phyloP scores from a whole-genome alignment of 1,284 basidiomycete genomes.

The Tylopilus sp. region DNA sequence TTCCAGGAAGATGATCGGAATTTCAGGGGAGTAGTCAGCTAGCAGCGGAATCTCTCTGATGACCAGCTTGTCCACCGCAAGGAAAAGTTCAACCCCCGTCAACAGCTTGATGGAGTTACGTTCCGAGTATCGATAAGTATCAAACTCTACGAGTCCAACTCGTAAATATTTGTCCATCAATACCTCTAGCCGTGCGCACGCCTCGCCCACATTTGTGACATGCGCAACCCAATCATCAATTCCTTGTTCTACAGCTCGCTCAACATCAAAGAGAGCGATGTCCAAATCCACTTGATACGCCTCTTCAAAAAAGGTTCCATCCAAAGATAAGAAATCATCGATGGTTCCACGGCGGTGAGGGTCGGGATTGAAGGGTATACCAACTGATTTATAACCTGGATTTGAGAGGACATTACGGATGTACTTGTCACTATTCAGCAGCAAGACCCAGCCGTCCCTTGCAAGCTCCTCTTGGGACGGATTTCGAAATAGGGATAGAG shows the following conservation, averaged over 20 bases:
- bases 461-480: conserved; percentile 36
- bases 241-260: conserved; percentile 36
- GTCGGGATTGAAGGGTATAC: conserved; percentile 19
- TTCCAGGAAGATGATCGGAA: conserved; percentile 49
- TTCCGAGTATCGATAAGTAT: too few relatives aligned
- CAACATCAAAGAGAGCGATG: conserved; percentile 46
- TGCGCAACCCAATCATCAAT: conserved; percentile 43
- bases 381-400: too few relatives aligned
- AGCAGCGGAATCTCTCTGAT: conserved; percentile 49
- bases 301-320: conserved; percentile 20
- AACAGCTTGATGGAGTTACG: conserved; percentile 55
- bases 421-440: conserved; percentile 17
- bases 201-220: conserved; percentile 13
- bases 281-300: conserved; percentile 17
- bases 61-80: conserved; percentile 53
- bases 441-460: conserved; percentile 23
- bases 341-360: conserved; percentile 16
- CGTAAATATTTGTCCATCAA: conserved; percentile 41
- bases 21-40: conserved; percentile 56
- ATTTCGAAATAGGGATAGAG: conserved; percentile 29
- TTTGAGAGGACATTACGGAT: conserved; percentile 16
- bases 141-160: too few relatives aligned
- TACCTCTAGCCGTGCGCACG: conserved; percentile 2
- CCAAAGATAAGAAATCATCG: conserved; percentile 24
- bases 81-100: conserved; percentile 55